Evolutionary conservation across 2,329 filamentous ascomycete genomes (phyloP), one percentile per base, ranked within the genome.

Genomic region (Canariomyces notabilis): DNA sequence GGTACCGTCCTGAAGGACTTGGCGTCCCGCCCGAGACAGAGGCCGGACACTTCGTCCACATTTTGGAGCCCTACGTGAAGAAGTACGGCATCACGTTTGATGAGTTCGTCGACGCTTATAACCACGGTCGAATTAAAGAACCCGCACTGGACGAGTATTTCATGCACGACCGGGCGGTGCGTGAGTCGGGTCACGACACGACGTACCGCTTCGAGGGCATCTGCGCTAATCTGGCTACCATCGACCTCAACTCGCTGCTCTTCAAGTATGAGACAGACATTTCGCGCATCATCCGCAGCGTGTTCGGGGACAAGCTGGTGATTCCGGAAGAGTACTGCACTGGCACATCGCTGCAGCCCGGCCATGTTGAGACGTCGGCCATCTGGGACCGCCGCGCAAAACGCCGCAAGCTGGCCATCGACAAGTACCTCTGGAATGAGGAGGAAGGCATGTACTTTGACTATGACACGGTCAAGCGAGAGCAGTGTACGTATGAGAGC

Each of bases 241-340:
- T 97, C 49, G 93, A 98, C 61, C 76, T 97, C 45, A 97, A 98
- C 70, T 93, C 89, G 21, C 75, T 95, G 22, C 73, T 98, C 21
- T 98, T 93, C 79, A 97, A 97, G 69, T 97, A 97, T 62, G 93
- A 98, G 68, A 83, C 83, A 22, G 93, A 98, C 60, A 96, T 98
- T 63, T 84, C 87, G 2, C 82, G 86, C 51, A 85, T 82, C 7
- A 95, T 98, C 58, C 86, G 88, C 46, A 85, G 77, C 39, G 76
- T 89, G 57, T 97, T 97, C 66, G 78, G 80, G 45, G 91, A 97
- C 66, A 83, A 79, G 57, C 77, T 98, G 4, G 71, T 74, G n/a
- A 82, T 98, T 36, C 90, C 91, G 0, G 75, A 74, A 1, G 90
- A 94, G 55, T 97, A 89, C 70, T 87, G 85, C 57, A 78, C 81